phyloP scores from a whole-genome alignment of 2,329 filamentous ascomycete genomes.

The Kalmusia sp. region DNA sequence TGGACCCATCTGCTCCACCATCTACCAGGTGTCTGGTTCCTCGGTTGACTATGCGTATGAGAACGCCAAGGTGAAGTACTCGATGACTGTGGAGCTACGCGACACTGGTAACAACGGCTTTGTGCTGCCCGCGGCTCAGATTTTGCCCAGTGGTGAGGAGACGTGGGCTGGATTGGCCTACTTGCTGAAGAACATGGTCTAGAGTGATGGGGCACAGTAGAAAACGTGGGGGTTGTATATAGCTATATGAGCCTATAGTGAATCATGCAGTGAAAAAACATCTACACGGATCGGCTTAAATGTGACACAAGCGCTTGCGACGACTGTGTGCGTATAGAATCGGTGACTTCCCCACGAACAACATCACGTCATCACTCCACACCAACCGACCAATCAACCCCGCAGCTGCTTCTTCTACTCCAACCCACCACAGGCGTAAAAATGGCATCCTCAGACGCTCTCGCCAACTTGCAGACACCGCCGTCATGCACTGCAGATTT shows the following conservation, averaged over 20 bases:
- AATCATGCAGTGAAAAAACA: not conserved
- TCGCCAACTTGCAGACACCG: conserved; percentile 62
- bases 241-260: not conserved
- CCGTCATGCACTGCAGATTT: conserved; percentile 85
- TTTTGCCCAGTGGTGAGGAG: conserved; percentile 56
- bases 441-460: conserved; percentile 29
- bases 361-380: conserved; percentile 3
- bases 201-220: not conserved
- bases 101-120: conserved; percentile 59
- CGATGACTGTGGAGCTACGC: conserved; percentile 59
- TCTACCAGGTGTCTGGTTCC: conserved; percentile 63
- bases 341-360: too few species aligned
- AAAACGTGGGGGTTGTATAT: not conserved
- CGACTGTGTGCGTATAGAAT: too few species aligned
- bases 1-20: conserved; percentile 64
- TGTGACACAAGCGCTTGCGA: too few species aligned
- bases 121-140: conserved; percentile 57
- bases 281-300: too few species aligned
- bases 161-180: conserved; percentile 53
- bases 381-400: conserved; percentile 1
- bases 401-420: not conserved
- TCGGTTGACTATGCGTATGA: conserved; percentile 55
- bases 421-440: not conserved
- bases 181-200: conserved; percentile 37
- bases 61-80: conserved; percentile 50